phyloP scores from a whole-genome alignment of 129 eudicot species.

The Calendula officinalis region DNA sequence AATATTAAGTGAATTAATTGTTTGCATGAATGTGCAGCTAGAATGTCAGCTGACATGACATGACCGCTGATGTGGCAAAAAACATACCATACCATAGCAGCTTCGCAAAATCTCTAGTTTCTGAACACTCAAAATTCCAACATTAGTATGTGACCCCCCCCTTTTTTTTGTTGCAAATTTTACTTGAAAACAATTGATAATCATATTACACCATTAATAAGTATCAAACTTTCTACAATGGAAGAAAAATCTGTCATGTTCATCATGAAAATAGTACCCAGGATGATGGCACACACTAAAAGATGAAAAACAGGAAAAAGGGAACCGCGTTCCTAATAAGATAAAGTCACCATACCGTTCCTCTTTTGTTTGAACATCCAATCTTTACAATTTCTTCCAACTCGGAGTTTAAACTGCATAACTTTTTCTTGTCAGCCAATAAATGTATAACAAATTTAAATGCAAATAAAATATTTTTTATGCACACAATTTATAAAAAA shows the following conservation, averaged over 20 bases:
- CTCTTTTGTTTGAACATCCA: slow-evolving; percentile 26
- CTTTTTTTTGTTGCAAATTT: too few species aligned
- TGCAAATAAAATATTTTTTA: background rate
- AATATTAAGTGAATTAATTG: too few species aligned
- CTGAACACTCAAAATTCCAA: too few species aligned
- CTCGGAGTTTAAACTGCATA: slow-evolving; percentile 30
- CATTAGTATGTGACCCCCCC: too few species aligned
- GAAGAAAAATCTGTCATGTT: slow-evolving; percentile 2
- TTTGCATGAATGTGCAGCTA: too few species aligned
- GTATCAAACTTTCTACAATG: background rate
- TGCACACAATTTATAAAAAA: background rate
- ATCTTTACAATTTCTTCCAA: slow-evolving; percentile 37
- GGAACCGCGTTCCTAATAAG: slow-evolving; percentile 8
- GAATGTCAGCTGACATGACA: too few species aligned
- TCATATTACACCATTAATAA: background rate
- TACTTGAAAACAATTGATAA: too few species aligned
- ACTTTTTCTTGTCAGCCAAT: slow-evolving; percentile 1
- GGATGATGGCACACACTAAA: slow-evolving; percentile 22
- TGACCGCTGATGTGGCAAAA: too few species aligned
- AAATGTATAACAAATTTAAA: background rate
- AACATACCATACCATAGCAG: too few species aligned
- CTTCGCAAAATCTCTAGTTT: too few species aligned
- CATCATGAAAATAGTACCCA: slow-evolving; percentile 23
- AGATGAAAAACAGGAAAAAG: slow-evolving; percentile 15
- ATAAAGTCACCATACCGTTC: slow-evolving; percentile 19